Conservation (phyloP, 1,284 basidiomycete genomes). For the Anthracocystis panici-leucophaei region DNA sequence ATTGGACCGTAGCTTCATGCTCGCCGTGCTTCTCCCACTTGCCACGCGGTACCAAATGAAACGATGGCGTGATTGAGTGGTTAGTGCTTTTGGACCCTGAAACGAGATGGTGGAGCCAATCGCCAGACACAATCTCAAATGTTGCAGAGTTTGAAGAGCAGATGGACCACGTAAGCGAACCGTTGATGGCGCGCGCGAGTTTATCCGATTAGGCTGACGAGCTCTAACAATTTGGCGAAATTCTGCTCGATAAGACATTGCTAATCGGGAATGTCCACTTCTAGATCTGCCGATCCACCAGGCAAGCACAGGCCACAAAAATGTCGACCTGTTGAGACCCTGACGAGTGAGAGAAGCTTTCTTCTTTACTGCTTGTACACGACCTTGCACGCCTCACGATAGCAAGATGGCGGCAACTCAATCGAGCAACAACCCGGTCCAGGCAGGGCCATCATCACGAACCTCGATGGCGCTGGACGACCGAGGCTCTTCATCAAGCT, state of each 20-base stretch:
- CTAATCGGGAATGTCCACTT: background rate
- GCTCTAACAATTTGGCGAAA: background rate
- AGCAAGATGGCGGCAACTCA: conserved; percentile 17
- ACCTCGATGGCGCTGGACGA: conserved; percentile 1
- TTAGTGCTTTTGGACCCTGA: conserved; percentile 12
- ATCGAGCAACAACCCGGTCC: background rate
- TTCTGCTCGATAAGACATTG: no score
- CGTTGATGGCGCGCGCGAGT: background rate
- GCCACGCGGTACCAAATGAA: conserved; percentile 15
- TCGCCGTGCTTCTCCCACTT: conserved; percentile 1
- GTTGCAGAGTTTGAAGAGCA: background rate
- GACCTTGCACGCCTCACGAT: background rate
- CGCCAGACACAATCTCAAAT: background rate
- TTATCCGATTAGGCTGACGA: background rate
- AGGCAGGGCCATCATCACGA: conserved; percentile 15
- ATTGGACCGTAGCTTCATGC: background rate
- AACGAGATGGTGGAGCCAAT: conserved; percentile 9
- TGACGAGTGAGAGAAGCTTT: background rate
- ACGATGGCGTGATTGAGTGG: conserved; percentile 31
- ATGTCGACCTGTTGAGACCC: conserved; percentile 1
- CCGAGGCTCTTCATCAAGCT: conserved; percentile 8
- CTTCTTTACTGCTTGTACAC: background rate
- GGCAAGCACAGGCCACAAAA: conserved; percentile 31
- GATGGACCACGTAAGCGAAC: background rate
- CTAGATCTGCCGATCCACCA: background rate